Base-by-base conservation (phyloP, 208 protist species). In the Crithidia mellificae region DNA sequence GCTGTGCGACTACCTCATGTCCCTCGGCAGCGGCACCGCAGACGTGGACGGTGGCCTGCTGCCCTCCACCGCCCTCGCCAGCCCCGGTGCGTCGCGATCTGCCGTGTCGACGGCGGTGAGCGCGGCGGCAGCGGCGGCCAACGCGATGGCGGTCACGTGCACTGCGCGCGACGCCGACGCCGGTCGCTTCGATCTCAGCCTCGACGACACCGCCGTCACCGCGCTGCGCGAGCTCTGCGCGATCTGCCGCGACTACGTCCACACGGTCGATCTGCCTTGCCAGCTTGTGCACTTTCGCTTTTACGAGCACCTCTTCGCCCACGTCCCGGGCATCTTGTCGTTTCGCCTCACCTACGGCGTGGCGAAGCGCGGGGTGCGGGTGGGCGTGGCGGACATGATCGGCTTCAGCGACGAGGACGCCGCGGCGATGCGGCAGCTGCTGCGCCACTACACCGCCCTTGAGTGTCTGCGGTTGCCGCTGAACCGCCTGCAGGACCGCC, bases 301-400 rank as follows among this genome's bases (percentile, higher is more conserved):
- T 19, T 85, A 93, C 56, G 82, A 85, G 32, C 67, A 81, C 43
- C 77, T 97, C 52, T 84, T 95, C 41, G 75, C 83, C 5, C 67
- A 66, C 39, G 36, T 94, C 46, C 90, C 90, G 2, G 74, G 83
- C 64, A 74, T 95, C 11, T 63, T 74, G 6, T 44, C 82, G 24
- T 81, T 97, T 44, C 75, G 78, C 6, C 76, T 97, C n/a, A 92
- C 87, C 22, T 93, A 90, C 77, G 79, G 77, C n/a, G 80, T 83
- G 29, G 72, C 62, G 49, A 86, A 86, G 69, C 78, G 64, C 6
- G 87, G 85, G 20, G 70, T 82, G 15, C 64, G 70, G 25, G 93
- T 90, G 39, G 52, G 85, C 34, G 59, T 78, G 73, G 56, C 66
- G 44, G 74, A 90, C 73, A 79, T 91, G 85, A 80, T 92, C 22